phyloP scores from a whole-genome alignment of 2,329 filamentous ascomycete genomes.

The Diaporthe sp. region DNA sequence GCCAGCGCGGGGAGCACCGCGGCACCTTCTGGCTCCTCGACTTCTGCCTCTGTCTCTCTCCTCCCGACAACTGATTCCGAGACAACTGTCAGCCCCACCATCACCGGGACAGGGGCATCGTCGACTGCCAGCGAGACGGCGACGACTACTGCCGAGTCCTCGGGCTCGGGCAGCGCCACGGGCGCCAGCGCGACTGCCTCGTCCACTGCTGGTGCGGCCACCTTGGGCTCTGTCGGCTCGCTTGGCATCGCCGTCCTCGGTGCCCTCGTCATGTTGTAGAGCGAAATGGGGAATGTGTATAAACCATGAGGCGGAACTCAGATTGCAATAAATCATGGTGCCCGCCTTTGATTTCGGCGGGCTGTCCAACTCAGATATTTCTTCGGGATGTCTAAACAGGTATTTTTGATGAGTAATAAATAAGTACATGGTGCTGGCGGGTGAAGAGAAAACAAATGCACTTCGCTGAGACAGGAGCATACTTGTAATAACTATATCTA shows the following conservation, averaged over 20 bases:
- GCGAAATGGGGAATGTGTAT: not conserved
- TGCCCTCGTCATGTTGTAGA: constrained; percentile 6
- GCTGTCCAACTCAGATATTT: not conserved
- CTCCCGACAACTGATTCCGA: not conserved
- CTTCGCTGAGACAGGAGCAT: not conserved
- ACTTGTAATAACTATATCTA: not conserved
- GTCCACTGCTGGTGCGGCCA: constrained; percentile 17
- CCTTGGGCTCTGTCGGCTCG: constrained; percentile 16
- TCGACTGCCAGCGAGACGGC: not conserved
- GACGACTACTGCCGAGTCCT: not conserved
- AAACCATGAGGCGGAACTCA: not conserved
- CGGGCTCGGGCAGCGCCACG: constrained; percentile 17
- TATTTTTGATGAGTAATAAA: not conserved
- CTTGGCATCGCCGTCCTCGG: constrained; percentile 24
- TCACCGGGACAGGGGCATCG: not conserved
- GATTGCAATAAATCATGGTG: not conserved
- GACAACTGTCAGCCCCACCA: not conserved
- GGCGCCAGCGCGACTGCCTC: constrained; percentile 4
- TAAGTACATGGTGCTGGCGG: not conserved
- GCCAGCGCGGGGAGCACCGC: constrained; percentile 1
- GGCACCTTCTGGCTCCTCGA: not conserved
- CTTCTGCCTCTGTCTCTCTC: not conserved
- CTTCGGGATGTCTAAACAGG: not conserved
- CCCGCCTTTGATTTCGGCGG: not conserved
- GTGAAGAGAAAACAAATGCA: not conserved